Base-by-base conservation (phyloP, 108 stramenopile species). In the Skeletonema costatum region DNA sequence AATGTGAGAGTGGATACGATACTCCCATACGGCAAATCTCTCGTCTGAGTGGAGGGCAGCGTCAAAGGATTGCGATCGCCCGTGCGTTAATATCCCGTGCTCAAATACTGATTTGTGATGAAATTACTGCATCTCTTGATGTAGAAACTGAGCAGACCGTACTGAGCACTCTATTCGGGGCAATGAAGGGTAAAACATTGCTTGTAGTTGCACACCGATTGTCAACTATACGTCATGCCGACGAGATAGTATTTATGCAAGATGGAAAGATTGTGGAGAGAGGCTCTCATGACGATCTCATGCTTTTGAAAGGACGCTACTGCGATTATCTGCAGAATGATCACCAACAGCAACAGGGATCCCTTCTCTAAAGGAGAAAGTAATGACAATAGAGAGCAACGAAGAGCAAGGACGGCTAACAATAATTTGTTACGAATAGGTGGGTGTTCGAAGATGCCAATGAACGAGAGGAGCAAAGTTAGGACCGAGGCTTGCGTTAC, bases 121-220 rank as follows among this genome's bases (percentile, higher is more conserved):
- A 79, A 39, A 58, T 71, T 29, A 71, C 77, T 31, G 21, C 77
- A 11, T 48, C 42, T 38, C 70, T 78, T 31, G 70, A 71, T 70
- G 59, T 64, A 33, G 70, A 72, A 25, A 66, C 66, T 13, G 70
- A 79, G 29, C 46, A 68, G 46, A 38, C n/a, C 21, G 32, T 73
- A 7, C 42, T 71, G 7, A 50, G 60, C 14, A 71, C 78, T 42
- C 61, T 71, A 32, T 36, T 21, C 17, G 29, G 30, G 5, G 74
- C 60, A 1, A 60, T 58, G 60, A 42, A 74, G 62, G 74, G 73
- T 60, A 86, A 32, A 59, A 70, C 32, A 14, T 74, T 80, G 14
- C 11, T 97, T 77, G 83, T 98, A 14, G 93, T 98, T 62, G 97
- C 97, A 7, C 98, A 99, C 78, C 85, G 97, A 7, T 83, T 98